These are phyloP conservation scores for Penicillium italicum DNA, from an alignment of 2,329 filamentous ascomycete genomes.

Conservation along the genomic window DNA sequence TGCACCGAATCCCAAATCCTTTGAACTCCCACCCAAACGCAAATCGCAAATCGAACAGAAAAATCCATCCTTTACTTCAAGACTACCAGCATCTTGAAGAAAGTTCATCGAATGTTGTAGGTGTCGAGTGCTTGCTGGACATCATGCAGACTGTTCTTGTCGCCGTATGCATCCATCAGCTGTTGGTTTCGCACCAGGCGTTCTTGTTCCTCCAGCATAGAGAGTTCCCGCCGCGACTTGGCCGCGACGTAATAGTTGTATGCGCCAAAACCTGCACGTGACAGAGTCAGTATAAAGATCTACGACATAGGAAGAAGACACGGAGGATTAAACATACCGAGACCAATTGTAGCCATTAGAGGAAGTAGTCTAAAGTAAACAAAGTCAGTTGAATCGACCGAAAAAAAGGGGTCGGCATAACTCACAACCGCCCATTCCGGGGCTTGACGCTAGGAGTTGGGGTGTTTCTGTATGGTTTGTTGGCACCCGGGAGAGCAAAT, in stretches of 20 bases:
- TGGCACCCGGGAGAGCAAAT: slow-evolving; percentile 17
- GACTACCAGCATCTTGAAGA: slow-evolving; percentile 3
- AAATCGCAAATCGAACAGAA: neutral
- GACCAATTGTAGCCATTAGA: slow-evolving; percentile 19
- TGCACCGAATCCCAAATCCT: neutral
- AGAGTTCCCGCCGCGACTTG: slow-evolving; percentile 8
- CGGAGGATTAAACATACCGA: slow-evolving; percentile 11
- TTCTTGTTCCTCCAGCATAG: slow-evolving; percentile 30
- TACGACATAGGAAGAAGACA: neutral
- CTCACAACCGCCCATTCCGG: slow-evolving; percentile 18
- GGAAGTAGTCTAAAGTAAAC: slow-evolving; percentile 17
- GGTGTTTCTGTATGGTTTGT: slow-evolving; percentile 13
- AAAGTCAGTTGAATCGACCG: neutral
- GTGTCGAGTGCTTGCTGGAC: slow-evolving; percentile 45
- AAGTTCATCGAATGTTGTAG: slow-evolving; percentile 40
- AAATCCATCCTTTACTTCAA: neutral
- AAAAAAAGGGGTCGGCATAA: slow-evolving; percentile 1
- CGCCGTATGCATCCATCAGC: slow-evolving; percentile 48
- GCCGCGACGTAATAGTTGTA: slow-evolving; percentile 24
- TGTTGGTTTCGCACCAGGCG: slow-evolving; percentile 37
- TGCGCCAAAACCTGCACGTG: slow-evolving; percentile 22
- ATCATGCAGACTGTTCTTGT: slow-evolving; percentile 43
- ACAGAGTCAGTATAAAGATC: neutral
- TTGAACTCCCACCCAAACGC: neutral
- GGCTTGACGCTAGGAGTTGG: slow-evolving; percentile 15